Evolutionary conservation across 2,329 filamentous ascomycete species (phyloP).

Genomic region (Purpureocillium lavendulum): DNA sequence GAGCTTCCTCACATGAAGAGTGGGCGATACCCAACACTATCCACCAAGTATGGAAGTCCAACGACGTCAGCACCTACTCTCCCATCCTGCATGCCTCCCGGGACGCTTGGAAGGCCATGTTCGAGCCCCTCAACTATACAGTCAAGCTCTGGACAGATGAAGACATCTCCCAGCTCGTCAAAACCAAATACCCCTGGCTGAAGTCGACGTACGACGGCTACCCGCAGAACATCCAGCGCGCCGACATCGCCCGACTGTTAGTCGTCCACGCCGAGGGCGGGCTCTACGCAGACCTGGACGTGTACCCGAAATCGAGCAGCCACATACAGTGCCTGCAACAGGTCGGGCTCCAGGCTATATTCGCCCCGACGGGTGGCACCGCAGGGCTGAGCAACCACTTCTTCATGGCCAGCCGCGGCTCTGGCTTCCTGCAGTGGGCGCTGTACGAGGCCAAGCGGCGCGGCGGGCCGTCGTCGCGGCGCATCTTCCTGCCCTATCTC

Average conservation of each 20-base stretch:
- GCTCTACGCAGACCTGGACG: conserved; percentile 15
- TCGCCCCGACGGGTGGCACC: conserved; percentile 9
- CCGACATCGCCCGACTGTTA: conserved; percentile 13
- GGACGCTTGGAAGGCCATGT: conserved; percentile 8
- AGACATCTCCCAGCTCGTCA: conserved; percentile 10
- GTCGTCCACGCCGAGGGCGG: conserved; percentile 14
- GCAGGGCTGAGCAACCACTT: conserved; percentile 15
- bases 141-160: conserved; percentile 16
- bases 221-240: conserved; percentile 13
- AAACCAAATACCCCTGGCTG: conserved; percentile 12
- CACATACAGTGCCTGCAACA: conserved; percentile 9
- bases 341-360: conserved; percentile 8
- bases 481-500: conserved; percentile 13
- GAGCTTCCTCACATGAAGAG: neutral
- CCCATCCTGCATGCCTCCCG: conserved; percentile 4
- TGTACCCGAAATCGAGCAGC: conserved; percentile 8
- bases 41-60: conserved; percentile 16
- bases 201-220: conserved; percentile 13
- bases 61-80: conserved; percentile 10
- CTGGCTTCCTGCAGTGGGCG: conserved; percentile 11
- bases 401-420: conserved; percentile 12
- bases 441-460: conserved; percentile 13
- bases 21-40: conserved; percentile 7
- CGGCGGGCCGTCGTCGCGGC: conserved; percentile 4
- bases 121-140: conserved; percentile 11